Evolutionary conservation across 2,329 filamentous ascomycete species (phyloP).

Genomic region (Bipolaris bicolor): DNA sequence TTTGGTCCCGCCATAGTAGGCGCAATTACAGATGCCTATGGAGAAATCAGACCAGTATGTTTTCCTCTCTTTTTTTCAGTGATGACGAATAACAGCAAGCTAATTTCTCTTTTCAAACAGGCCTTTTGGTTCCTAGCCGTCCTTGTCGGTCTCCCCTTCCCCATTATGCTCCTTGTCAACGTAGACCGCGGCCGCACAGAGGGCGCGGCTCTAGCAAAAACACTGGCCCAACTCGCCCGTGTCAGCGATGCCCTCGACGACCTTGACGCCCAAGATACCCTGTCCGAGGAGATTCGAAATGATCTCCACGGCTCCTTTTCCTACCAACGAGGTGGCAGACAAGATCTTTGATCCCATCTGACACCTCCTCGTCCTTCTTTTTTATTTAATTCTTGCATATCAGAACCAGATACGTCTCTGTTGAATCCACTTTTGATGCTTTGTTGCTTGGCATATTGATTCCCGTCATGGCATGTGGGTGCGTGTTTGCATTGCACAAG

Average conservation of each 20-base stretch:
- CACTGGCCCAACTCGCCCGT: conserved; percentile 38
- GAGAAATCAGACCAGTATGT: conserved; percentile 56
- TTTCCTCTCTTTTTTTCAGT: not conserved
- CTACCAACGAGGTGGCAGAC: not conserved
- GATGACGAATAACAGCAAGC: not conserved
- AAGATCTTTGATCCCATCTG: not conserved
- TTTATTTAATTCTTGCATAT: not conserved
- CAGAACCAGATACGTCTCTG: not conserved
- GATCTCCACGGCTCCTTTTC: conserved; percentile 25
- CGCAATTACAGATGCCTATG: conserved; percentile 77
- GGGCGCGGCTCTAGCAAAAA: conserved; percentile 49
- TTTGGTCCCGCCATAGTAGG: conserved; percentile 96
- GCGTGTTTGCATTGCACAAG: conserved; percentile 16
- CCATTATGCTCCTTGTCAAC: conserved; percentile 83
- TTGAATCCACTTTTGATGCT: not conserved
- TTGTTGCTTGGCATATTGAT: not conserved
- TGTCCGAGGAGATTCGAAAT: conserved; percentile 21
- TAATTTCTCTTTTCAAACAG: conserved; percentile 19
- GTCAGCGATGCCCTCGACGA: conserved; percentile 12
- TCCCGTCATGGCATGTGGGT: conserved; percentile 7
- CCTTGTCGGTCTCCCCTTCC: conserved; percentile 83
- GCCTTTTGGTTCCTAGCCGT: conserved; percentile 91
- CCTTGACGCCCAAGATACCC: conserved; percentile 14
- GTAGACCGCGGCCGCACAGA: conserved; percentile 66
- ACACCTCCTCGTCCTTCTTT: not conserved